phyloP scores from a whole-genome alignment of 2,329 filamentous ascomycete species.

The Xylariaceae sp. region DNA sequence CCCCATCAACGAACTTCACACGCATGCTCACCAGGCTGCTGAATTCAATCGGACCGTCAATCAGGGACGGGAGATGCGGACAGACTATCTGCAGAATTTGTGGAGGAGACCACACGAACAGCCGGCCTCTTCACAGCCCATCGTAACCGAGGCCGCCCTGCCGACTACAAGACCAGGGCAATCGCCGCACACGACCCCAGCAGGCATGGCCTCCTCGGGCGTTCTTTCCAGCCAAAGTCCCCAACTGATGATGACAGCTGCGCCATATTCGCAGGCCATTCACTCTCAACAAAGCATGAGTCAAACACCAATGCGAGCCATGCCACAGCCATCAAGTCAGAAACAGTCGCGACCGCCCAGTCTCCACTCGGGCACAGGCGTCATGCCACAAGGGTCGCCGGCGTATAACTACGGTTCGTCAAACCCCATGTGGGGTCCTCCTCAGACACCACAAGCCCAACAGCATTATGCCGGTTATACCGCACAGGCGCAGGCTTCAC shows the following conservation, averaged over 20 bases:
- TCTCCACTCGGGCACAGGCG: conserved; percentile 49
- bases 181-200: conserved; percentile 54
- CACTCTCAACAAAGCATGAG: conserved; percentile 68
- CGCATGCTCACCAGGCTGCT: conserved; percentile 81
- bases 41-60: conserved; percentile 87
- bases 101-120: conserved; percentile 84
- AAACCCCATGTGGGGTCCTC: conserved; percentile 57
- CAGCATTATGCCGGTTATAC: conserved; percentile 54
- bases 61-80: conserved; percentile 73
- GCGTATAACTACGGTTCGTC: conserved; percentile 61
- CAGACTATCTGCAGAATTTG: conserved; percentile 73
- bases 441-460: conserved; percentile 60
- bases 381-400: conserved; percentile 48
- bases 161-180: conserved; percentile 52
- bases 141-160: conserved; percentile 41
- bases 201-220: conserved; percentile 52
- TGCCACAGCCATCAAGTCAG: conserved; percentile 58
- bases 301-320: conserved; percentile 68
- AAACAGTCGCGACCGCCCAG: conserved; percentile 65
- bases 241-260: conserved; percentile 63
- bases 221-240: conserved; percentile 60
- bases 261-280: conserved; percentile 65
- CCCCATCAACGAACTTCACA: conserved; percentile 72
- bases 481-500: conserved; percentile 45
- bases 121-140: conserved; percentile 50